These are phyloP conservation scores for Coccomyxa sp. DNA, from an alignment of 139 green algal genomes.

Conservation along the genomic window DNA sequence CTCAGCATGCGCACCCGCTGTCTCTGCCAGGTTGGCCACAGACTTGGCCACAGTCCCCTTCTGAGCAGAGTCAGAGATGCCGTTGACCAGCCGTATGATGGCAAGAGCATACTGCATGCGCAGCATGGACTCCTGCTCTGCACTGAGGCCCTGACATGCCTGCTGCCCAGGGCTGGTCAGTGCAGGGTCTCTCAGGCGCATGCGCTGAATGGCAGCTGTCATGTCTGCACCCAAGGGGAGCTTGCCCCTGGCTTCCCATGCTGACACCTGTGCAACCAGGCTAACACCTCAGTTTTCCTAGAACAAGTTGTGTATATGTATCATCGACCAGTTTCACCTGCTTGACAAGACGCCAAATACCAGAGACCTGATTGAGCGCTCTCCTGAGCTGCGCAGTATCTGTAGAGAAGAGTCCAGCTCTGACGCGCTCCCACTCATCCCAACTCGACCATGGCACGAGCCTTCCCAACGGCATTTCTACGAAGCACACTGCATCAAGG, in stretches of 20 bases:
- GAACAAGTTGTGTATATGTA: too few species aligned
- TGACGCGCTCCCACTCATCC: conserved; percentile 63
- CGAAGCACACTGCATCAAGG: too few species aligned
- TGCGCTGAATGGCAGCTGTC: background rate
- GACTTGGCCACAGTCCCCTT: conserved; percentile 59
- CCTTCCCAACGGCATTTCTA: conserved; percentile 24
- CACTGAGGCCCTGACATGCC: background rate
- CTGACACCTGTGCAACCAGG: background rate
- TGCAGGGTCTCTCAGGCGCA: conserved; percentile 3
- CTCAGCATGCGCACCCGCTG: conserved; percentile 17
- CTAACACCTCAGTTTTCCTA: background rate
- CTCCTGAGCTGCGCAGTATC: background rate
- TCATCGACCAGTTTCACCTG: too few species aligned
- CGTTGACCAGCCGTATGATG: conserved; percentile 74
- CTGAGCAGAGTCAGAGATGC: conserved; percentile 72
- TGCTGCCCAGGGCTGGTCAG: too few species aligned
- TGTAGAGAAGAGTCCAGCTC: conserved; percentile 32
- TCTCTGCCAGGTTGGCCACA: conserved; percentile 52
- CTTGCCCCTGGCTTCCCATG: background rate
- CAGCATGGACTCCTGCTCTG: conserved; percentile 18
- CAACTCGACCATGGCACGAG: conserved; percentile 64
- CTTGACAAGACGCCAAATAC: conserved; percentile 13
- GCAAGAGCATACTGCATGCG: conserved; percentile 52
- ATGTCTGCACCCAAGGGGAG: background rate
- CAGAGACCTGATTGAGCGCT: conserved; percentile 13